Conservation (phyloP, 1,139 yeast species). For the Eremothecium coryli region DNA sequence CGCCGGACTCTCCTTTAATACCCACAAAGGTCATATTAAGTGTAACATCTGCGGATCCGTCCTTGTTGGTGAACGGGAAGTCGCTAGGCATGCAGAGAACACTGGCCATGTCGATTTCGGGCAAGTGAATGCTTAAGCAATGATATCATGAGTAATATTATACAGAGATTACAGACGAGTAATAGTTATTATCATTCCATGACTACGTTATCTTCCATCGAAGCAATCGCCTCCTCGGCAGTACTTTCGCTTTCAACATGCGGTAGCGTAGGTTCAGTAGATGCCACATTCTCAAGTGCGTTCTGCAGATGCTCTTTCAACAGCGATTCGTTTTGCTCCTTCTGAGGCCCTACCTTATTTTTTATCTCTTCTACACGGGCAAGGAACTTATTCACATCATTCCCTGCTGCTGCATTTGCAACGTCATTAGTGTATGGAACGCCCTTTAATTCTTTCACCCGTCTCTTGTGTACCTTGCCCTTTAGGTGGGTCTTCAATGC, state of each 20-base stretch:
- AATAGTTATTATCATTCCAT: no score
- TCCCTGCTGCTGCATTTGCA: conserved; percentile 85
- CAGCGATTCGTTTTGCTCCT: conserved; percentile 23
- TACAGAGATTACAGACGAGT: conserved; percentile 1
- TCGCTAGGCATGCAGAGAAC: conserved; percentile 53
- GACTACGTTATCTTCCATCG: conserved; percentile 36
- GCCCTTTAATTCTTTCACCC: conserved; percentile 63
- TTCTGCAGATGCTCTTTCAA: conserved; percentile 23
- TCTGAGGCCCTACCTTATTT: conserved; percentile 26
- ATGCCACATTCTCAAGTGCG: conserved; percentile 21
- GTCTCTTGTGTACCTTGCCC: conserved; percentile 75
- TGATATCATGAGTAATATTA: conserved; percentile 4
- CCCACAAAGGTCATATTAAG: conserved; percentile 48
- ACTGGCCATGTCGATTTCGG: conserved; percentile 62
- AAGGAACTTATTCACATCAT: conserved; percentile 57
- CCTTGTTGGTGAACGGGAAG: conserved; percentile 59
- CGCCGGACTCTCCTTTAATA: conserved; percentile 57
- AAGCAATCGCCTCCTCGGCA: conserved; percentile 17
- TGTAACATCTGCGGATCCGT: conserved; percentile 49
- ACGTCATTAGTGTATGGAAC: conserved; percentile 84
- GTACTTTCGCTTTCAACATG: conserved; percentile 14
- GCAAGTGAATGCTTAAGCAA: conserved; percentile 30
- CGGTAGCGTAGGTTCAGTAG: conserved; percentile 30
- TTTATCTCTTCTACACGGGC: conserved; percentile 51
- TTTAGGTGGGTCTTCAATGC: conserved; percentile 66